phyloP scores from a whole-genome alignment of 345 rosid genomes.

The Brassica napus region Da-Ae NC_063447.1:60964001-60964500 shows the following conservation, averaged over 20 bases:
- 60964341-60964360: neutral
- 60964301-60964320: neutral
- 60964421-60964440: slow-evolving; percentile 15
- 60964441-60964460: slow-evolving; percentile 5
- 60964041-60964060: neutral
- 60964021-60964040: neutral
- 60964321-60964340: neutral
- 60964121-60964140: neutral
- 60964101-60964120: neutral
- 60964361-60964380: neutral
- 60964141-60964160: neutral
- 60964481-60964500: slow-evolving; percentile 11
- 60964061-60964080: neutral
- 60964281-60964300: neutral
- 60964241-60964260: slow-evolving; percentile 7
- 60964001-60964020: neutral
- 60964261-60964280: neutral
- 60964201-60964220: neutral
- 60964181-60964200: slow-evolving; percentile 12
- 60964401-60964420: neutral
- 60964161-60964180: neutral
- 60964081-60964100: too few relatives aligned
- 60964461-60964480: slow-evolving; percentile 29
- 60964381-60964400: neutral
- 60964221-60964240: neutral